Evolutionary conservation across 768 basidiomycete species (phyloP), one percentile per base, ranked within the genome.

Genomic region (Lactifluus subvellereus): DNA sequence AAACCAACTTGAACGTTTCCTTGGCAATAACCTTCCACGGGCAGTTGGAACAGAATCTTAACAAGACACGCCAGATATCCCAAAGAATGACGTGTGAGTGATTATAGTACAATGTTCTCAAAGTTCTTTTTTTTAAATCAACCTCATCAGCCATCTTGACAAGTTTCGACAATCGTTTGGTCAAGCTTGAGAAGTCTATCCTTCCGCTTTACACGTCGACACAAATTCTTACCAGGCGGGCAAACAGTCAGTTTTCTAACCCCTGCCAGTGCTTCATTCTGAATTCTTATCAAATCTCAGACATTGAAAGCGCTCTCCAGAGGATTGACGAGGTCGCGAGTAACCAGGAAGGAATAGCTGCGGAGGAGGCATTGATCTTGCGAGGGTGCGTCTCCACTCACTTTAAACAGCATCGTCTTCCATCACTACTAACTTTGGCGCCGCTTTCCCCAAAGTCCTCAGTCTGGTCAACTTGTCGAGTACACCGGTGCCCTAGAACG

Each of bases 111-210:
- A 33, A 22, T 3, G 9, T 55, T 57, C 42, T 11, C 27, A 14
- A 14, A 45, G 30, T 51, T 49, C 54, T 43, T 18, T 13, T 60
- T 22, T 54, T 54, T 10, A 2, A 69, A 77, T 58, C 78, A 66
- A 65, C 73, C 67, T 55, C 67, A 37, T 70, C 71, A 94, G 91
- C 88, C 51, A 87, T 93, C 68, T 78, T 94, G 54, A 85, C 88
- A 65, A 91, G 87, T 69, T 91, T 93, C 69, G 92, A 94, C 72
- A 84, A 84, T 1, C 83, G 92, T 20, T 76, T 94, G 6, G 86
- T 88, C 47, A 89, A 87, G 71, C 80, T 94, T 22, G 92, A 94
- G 70, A 93, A 91, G 68, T 87, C 90, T 2, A 91, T 94, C 57
- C 72, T 89, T 14, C 92, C 92, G 0, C 73, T 94, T n/a, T 90